Conservation (phyloP, 352 stramenopile genomes). For the Pythium brachiatum region DNA sequence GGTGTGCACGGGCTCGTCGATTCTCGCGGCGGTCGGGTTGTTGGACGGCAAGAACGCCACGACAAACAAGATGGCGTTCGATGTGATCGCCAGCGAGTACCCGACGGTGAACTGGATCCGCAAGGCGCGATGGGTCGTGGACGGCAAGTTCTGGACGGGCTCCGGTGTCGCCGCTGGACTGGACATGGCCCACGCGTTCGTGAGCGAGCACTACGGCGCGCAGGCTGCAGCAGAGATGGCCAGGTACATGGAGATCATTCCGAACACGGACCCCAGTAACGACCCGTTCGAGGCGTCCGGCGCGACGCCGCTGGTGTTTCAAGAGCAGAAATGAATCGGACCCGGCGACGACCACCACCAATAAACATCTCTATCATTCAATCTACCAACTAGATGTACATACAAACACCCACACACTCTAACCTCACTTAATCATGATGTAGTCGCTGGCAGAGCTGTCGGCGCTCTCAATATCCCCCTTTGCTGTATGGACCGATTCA, state of each 20-base stretch:
- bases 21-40: background rate
- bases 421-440: background rate
- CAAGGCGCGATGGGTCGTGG: constrained; percentile 51
- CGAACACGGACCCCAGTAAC: constrained; percentile 30
- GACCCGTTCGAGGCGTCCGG: constrained; percentile 35
- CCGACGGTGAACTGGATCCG: constrained; percentile 48
- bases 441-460: background rate
- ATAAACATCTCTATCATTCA: too few relatives aligned
- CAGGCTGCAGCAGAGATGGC: constrained; percentile 30
- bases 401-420: too few relatives aligned
- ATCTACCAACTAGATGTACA: too few relatives aligned
- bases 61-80: constrained; percentile 57
- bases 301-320: background rate
- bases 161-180: constrained; percentile 58
- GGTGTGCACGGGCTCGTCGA: constrained; percentile 19
- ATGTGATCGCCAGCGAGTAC: constrained; percentile 28
- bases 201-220: constrained; percentile 30
- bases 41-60: background rate
- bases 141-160: constrained; percentile 52
- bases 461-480: background rate
- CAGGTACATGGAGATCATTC: constrained; percentile 36
- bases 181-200: constrained; percentile 55
- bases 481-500: background rate
- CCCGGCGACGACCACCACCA: too few relatives aligned
- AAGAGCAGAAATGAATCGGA: background rate